Conservation (phyloP, 352 stramenopile genomes). For the Globisporangium megalacanthum region DNA sequence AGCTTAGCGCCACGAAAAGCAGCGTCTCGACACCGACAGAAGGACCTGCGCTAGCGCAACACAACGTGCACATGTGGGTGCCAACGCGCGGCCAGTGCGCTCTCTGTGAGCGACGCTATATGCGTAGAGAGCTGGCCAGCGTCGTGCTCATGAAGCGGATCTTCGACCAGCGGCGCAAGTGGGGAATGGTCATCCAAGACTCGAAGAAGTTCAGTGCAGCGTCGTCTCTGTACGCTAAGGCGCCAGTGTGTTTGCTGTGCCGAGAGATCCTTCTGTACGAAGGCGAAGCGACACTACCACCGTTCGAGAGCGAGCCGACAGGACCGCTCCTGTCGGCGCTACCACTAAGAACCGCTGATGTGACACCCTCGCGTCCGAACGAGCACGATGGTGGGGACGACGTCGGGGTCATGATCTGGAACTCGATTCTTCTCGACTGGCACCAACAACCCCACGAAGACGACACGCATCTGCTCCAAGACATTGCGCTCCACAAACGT, state of each 20-base stretch:
- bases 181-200: constrained; percentile 37
- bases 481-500: constrained; percentile 33
- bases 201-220: constrained; percentile 33
- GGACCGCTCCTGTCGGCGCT: background rate
- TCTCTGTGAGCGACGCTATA: constrained; percentile 42
- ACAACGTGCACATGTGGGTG: constrained; percentile 17
- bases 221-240: constrained; percentile 32
- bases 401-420: constrained; percentile 28
- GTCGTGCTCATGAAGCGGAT: constrained; percentile 50
- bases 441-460: constrained; percentile 17
- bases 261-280: constrained; percentile 36
- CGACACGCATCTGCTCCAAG: constrained; percentile 19
- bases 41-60: background rate
- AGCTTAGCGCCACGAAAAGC: background rate
- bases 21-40: background rate
- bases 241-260: constrained; percentile 37
- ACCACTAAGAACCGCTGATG: background rate
- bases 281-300: constrained; percentile 13
- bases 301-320: background rate
- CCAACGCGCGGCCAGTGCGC: constrained; percentile 27
- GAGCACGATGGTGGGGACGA: constrained; percentile 2
- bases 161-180: constrained; percentile 36
- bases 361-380: background rate
- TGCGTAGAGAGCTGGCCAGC: constrained; percentile 29
- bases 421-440: constrained; percentile 29